A percentile compares a stretch with the other conserved stretches of the same genome.
phyloP scores from a whole-genome alignment of 2,329 filamentous ascomycete genomes.

The Bipolaris victoriae region DNA sequence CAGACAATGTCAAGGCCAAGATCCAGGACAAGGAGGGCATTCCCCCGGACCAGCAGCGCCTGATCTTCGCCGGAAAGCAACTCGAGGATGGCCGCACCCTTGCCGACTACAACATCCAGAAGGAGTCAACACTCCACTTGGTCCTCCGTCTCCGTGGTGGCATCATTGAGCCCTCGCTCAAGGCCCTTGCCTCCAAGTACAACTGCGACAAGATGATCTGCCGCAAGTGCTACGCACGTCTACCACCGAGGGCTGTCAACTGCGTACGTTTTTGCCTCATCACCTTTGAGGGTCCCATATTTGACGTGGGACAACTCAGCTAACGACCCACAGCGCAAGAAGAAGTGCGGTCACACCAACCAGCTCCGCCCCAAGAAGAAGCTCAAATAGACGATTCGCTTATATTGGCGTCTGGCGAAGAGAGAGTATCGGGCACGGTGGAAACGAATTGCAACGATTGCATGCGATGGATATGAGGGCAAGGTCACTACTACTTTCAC shows the following conservation, averaged over 20 bases:
- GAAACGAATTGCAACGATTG: slow-evolving; percentile 42
- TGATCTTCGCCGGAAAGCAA: slow-evolving; percentile 99
- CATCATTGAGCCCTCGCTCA: slow-evolving; percentile 96
- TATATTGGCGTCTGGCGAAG: slow-evolving; percentile 44
- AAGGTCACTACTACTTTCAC: slow-evolving; percentile 29
- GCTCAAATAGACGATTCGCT: slow-evolving; percentile 77
- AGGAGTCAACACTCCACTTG: slow-evolving; percentile 98
- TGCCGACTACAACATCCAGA: slow-evolving; percentile 99
- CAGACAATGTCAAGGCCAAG: slow-evolving; percentile 99
- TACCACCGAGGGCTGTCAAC: slow-evolving; percentile 98
- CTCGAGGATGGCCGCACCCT: slow-evolving; percentile 97
- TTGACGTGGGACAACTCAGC: slow-evolving; percentile 1
- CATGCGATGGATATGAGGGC: slow-evolving; percentile 38
- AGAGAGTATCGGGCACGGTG: slow-evolving; percentile 27
- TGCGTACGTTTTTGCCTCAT: slow-evolving; percentile 60
- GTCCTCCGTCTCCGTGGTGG: slow-evolving; percentile 99
- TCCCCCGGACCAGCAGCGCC: slow-evolving; percentile 94
- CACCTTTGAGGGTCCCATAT: not conserved
- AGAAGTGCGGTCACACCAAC: slow-evolving; percentile 99
- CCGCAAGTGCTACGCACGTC: slow-evolving; percentile 99
- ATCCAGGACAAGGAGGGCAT: slow-evolving; percentile 99
- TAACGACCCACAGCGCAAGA: slow-evolving; percentile 65
- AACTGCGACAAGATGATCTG: slow-evolving; percentile 99
- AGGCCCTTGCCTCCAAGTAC: slow-evolving; percentile 98
- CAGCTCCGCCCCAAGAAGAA: slow-evolving; percentile 99